These are phyloP conservation scores for Pulveroboletus sp. DNA, from an alignment of 768 basidiomycete species.

Conservation along the genomic window DNA sequence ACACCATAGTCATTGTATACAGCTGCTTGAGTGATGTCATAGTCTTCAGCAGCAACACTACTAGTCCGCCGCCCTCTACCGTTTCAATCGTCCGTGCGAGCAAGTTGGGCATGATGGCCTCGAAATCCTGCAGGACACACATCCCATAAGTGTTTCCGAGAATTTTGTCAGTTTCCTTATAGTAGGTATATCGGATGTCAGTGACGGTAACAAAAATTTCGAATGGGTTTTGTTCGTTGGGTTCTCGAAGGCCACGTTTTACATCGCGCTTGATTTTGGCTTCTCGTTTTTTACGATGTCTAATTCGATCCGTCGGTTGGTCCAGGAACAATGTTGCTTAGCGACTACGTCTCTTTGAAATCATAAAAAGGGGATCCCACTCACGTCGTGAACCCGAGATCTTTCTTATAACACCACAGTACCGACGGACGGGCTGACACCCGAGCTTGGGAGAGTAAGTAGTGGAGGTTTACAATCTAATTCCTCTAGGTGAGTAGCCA, in stretches of 20 bases:
- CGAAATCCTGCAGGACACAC: constrained; percentile 96
- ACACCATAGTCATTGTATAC: constrained; percentile 83
- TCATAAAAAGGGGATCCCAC: constrained; percentile 20
- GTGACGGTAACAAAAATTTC: constrained; percentile 99
- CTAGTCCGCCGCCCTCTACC: constrained; percentile 89
- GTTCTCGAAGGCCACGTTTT: constrained; percentile 88
- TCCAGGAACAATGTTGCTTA: neutral
- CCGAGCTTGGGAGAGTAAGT: constrained; percentile 85
- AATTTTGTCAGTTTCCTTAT: constrained; percentile 96
- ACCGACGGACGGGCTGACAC: constrained; percentile 88
- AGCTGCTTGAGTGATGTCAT: constrained; percentile 91
- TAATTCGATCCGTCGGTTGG: constrained; percentile 23
- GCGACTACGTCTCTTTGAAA: neutral
- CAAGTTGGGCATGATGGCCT: constrained; percentile 95
- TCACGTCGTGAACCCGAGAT: constrained; percentile 90
- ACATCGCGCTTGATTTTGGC: constrained; percentile 95
- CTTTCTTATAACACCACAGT: constrained; percentile 99
- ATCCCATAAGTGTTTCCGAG: constrained; percentile 97
- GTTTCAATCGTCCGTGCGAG: constrained; percentile 97
- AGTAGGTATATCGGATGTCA: constrained; percentile 98
- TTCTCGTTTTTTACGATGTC: constrained; percentile 95
- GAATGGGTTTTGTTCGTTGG: constrained; percentile 94
- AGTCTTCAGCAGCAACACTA: constrained; percentile 87
- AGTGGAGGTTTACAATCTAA: constrained; percentile 93
- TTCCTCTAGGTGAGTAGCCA: neutral